phyloP scores from a whole-genome alignment of 768 basidiomycete genomes.

The Psilocybe cyanescens region DNA sequence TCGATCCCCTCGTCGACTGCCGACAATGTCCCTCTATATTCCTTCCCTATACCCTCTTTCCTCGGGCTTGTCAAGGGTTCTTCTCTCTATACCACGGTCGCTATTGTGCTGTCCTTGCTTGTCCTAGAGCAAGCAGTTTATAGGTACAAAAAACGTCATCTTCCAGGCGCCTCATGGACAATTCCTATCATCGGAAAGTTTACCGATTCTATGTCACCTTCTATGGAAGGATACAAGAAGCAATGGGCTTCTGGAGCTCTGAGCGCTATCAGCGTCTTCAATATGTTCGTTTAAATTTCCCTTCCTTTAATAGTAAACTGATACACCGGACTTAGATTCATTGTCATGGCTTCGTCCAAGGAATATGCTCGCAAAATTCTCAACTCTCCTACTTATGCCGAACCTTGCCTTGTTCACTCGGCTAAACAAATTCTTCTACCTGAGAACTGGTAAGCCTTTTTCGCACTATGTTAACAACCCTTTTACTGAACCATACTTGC shows the following conservation, averaged over 20 bases:
- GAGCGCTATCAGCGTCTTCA: constrained; percentile 93
- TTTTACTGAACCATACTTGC: constrained; percentile 10
- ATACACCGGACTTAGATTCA: constrained; percentile 66
- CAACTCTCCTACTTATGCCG: constrained; percentile 90
- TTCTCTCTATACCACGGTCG: constrained; percentile 74
- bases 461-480: neutral
- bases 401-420: constrained; percentile 92
- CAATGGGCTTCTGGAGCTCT: constrained; percentile 93
- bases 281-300: constrained; percentile 69
- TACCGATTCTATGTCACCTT: constrained; percentile 88
- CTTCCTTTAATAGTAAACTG: neutral
- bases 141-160: constrained; percentile 83
- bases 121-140: constrained; percentile 89
- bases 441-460: constrained; percentile 76
- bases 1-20: constrained; percentile 49
- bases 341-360: constrained; percentile 96
- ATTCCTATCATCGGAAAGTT: constrained; percentile 99
- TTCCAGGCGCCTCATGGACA: constrained; percentile 91
- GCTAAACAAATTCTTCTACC: constrained; percentile 85
- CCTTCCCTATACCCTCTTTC: constrained; percentile 52
- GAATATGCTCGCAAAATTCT: constrained; percentile 94
- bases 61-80: constrained; percentile 38
- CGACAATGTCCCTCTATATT: constrained; percentile 38
- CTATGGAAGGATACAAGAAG: constrained; percentile 88
- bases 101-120: constrained; percentile 75